Evolutionary conservation across 768 basidiomycete genomes (phyloP).

Genomic region (Russula earlei): DNA sequence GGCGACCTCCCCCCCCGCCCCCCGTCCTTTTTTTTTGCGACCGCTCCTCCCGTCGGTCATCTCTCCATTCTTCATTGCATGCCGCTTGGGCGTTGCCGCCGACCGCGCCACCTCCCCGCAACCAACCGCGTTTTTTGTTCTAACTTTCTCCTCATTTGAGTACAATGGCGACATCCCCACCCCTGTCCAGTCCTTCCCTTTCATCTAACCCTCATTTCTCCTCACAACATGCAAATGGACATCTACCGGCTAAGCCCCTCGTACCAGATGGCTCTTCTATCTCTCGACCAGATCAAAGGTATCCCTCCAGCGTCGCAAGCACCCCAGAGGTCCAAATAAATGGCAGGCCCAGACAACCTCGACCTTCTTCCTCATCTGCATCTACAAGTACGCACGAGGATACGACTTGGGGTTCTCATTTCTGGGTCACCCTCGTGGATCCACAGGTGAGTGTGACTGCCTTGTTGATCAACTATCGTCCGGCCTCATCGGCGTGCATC

Average conservation of each 20-base stretch:
- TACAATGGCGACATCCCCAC: conserved; percentile 12
- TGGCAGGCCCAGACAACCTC: conserved; percentile 19
- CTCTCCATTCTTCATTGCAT: neutral
- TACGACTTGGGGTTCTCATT: conserved; percentile 72
- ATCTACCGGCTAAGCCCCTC: neutral
- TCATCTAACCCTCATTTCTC: conserved; percentile 19
- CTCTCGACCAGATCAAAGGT: conserved; percentile 1
- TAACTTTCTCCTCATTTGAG: conserved; percentile 2
- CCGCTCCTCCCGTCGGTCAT: neutral
- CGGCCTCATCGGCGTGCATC: conserved; percentile 20
- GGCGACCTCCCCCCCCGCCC: neutral
- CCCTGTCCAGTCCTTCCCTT: conserved; percentile 14
- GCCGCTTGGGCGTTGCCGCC: neutral
- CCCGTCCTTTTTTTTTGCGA: neutral
- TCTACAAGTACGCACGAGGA: conserved; percentile 9
- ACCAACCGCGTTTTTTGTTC: neutral
- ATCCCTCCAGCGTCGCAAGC: conserved; percentile 1
- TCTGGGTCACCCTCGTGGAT: conserved; percentile 92
- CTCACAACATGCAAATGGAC: conserved; percentile 4
- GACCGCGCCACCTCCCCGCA: neutral
- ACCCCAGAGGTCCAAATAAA: conserved; percentile 25
- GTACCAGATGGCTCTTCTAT: neutral
- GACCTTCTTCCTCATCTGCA: conserved; percentile 9
- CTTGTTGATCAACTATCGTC: conserved; percentile 5
- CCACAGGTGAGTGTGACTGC: conserved; percentile 61